Base-by-base conservation (phyloP, 257 asterid genomes). In the Capsicum pubescens region DNA sequence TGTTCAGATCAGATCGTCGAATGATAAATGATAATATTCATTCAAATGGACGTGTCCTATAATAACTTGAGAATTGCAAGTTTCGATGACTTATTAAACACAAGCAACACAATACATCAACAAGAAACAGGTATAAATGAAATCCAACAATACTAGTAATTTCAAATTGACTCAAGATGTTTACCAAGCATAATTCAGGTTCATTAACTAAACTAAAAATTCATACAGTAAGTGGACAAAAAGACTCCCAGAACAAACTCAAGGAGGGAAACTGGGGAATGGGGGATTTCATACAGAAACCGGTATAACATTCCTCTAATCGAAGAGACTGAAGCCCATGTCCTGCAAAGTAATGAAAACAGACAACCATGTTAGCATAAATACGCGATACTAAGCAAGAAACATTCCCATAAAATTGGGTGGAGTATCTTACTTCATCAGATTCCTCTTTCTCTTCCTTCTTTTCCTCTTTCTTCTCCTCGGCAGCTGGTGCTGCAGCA, bases 321-420 rank as follows among this genome's bases (percentile, higher is more conserved):
- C 82, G 0, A 77, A 77, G 82, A 77, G 82, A 54, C 82, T 77
- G 82, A 77, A 77, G 14, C 82, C 82, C 82, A 77, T 77, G 64
- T 77, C 82, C 82, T 77, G 82, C 82, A 77, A 44, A 52, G 32
- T 77, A 54, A 26, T 8, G 46, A 77, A 77, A 77, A 16, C 63
- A 54, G 64, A 52, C 3, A 32, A 54, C 26, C 48, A 26, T 8
- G 64, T 77, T 77, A 77, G 50, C 59, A 54, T 9, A 54, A 0
- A 54, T 5, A 54, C 82, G 8, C 54, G 46, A 32, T 1, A 32
- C 6, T 66, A 11, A 64, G 17, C 17, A 64, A 13, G 19, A 74
- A 52, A 74, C 21, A 74, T 21, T 1, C 50, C 46, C 14, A 50
- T n/a, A 11, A 21, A 32, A 76, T 4, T 52, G 36, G 39, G 10